phyloP scores from a whole-genome alignment of 345 rosid genomes.

The Brassica carinata region DNA sequence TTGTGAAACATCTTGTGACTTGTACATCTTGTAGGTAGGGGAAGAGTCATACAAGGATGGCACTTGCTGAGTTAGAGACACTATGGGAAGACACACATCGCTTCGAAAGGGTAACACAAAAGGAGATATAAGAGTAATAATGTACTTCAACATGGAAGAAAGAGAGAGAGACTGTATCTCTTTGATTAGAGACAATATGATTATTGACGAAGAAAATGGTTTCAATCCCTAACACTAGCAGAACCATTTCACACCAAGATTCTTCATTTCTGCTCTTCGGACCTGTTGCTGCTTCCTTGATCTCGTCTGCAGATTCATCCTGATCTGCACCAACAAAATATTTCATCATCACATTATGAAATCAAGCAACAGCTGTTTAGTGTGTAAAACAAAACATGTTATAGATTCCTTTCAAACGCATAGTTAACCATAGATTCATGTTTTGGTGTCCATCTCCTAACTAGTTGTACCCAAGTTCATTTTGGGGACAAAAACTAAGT shows the following conservation, averaged over 20 bases:
- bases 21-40: too few species aligned
- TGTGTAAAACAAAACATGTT: too few species aligned
- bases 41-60: too few species aligned
- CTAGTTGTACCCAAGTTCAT: too few species aligned
- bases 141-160: not conserved
- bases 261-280: slow-evolving; percentile 59
- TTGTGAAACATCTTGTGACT: too few species aligned
- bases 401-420: too few species aligned
- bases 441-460: too few species aligned
- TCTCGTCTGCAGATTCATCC: slow-evolving; percentile 86
- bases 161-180: not conserved
- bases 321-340: slow-evolving; percentile 30
- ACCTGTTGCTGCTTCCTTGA: slow-evolving; percentile 60
- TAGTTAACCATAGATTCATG: too few species aligned
- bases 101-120: not conserved
- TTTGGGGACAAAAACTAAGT: too few species aligned
- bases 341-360: not conserved
- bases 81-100: too few species aligned
- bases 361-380: not conserved
- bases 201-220: slow-evolving; percentile 4
- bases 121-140: too few species aligned
- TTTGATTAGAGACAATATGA: slow-evolving; percentile 4
- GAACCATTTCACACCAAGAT: not conserved
- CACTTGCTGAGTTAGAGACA: too few species aligned
- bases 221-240: slow-evolving; percentile 17